Evolutionary conservation across 306 rosid species (phyloP), one percentile per base, ranked within the genome.

Genomic region (Medicago truncatula): DNA sequence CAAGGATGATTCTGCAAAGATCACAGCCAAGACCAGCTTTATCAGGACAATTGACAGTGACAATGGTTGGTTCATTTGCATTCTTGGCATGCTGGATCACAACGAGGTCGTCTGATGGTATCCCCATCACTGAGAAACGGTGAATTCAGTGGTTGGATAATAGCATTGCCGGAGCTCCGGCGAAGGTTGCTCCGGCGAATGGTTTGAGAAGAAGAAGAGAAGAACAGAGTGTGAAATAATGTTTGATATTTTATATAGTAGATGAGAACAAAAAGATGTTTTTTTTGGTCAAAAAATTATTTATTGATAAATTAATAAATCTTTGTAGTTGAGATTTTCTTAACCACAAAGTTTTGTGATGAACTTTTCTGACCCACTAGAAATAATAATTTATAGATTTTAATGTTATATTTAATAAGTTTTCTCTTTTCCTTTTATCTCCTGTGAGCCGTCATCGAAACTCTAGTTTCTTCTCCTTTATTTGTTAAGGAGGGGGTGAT

Each of bases 1-100:
- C 89, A 9, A 90, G 88, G 65, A 85, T 83, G 34, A 86, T 82
- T 76, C 90, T 67, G 79, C 88, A 90, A 49, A 92, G 90, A 84
- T 92, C 98, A 73, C 96, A 92, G 4, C 96, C 94, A 7, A 92
- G 91, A 5, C 98, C 96, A 57, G 96, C 90, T 75, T 90, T 82
- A 75, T 92, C 94, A 7, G 98, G 98, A 58, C 98, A 92, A 70
- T 89, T 92, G 60, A 92, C 86, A 1, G 98, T 92, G 31, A 90
- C 81, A 67, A 90, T 76, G 54, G 71, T 66, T 21, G 94, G 87
- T 14, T 90, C 92, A 39, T 68, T 75, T 16, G 74, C 2, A 28
- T 38, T 52, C 76, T 85, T 84, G 3, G 85, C 88, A 7, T 13
- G 84, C 80, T 82, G 81, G 67, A 92, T 86, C 77, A 86, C 79